These are phyloP conservation scores for Apiospora rasikravindrae DNA, from an alignment of 2,329 filamentous ascomycete species.

Conservation along the genomic window DNA sequence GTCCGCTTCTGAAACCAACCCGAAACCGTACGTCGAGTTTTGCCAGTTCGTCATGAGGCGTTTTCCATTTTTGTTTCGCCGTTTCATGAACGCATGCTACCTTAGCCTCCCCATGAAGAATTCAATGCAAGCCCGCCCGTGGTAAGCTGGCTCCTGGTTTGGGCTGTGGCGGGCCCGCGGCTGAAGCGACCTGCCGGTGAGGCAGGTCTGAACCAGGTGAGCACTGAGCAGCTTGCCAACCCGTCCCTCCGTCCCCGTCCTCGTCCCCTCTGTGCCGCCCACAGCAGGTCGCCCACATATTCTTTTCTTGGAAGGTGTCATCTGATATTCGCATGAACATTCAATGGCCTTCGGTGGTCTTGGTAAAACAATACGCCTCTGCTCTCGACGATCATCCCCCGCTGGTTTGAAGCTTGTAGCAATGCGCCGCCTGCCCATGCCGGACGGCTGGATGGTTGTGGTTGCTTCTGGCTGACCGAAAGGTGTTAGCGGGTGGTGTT, in stretches of 20 bases:
- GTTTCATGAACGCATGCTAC: slow-evolving; percentile 8
- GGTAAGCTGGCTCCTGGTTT: not conserved
- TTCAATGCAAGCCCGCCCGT: not conserved
- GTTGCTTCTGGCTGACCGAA: not conserved
- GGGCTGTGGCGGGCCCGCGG: not conserved
- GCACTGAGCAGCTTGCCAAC: not conserved
- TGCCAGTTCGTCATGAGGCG: slow-evolving; percentile 15
- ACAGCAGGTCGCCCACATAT: not conserved
- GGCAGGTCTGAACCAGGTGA: not conserved
- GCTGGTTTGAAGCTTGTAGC: slow-evolving; percentile 8
- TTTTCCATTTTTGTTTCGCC: slow-evolving; percentile 16
- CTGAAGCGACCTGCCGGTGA: not conserved
- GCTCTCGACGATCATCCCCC: slow-evolving; percentile 4
- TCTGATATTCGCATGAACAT: slow-evolving; percentile 15
- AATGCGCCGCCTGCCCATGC: slow-evolving; percentile 1
- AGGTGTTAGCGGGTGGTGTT: not conserved
- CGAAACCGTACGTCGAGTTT: not conserved
- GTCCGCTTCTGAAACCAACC: not conserved
- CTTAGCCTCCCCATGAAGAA: not conserved
- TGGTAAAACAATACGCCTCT: slow-evolving; percentile 15
- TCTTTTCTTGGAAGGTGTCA: slow-evolving; percentile 11
- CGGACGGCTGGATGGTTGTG: not conserved
- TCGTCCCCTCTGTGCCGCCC: not conserved
- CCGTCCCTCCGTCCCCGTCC: too few relatives aligned
- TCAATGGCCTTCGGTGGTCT: not conserved